Conservation (phyloP, 2,329 filamentous ascomycete genomes). For the Atkinsonella texensis region DNA sequence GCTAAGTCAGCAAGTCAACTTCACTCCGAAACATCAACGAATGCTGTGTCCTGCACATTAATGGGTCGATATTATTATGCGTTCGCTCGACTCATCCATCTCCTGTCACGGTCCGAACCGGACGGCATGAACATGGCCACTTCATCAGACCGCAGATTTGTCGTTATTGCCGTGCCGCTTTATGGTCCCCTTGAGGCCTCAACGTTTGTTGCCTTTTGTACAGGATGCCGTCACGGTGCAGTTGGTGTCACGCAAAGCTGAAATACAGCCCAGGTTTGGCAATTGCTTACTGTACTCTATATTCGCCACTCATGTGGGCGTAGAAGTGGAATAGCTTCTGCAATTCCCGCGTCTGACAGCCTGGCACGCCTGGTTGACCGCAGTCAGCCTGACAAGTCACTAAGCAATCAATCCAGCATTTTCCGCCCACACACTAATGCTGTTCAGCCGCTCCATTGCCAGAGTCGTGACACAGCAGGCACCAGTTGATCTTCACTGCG, state of each 20-base stretch:
- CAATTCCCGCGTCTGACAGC: neutral
- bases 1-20: too few relatives aligned
- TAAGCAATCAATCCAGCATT: neutral
- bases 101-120: neutral
- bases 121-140: neutral
- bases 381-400: neutral
- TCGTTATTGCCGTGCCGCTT: too few relatives aligned
- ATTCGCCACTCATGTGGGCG: neutral
- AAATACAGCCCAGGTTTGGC: neutral
- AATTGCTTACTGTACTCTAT: neutral
- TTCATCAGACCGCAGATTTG: neutral
- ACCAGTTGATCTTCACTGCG: neutral
- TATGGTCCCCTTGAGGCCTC: too few relatives aligned
- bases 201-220: neutral
- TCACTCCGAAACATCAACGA: neutral
- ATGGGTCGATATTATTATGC: neutral
- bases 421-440: neutral
- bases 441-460: neutral
- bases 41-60: neutral
- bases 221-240: neutral
- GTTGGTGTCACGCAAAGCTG: neutral
- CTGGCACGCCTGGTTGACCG: too few relatives aligned
- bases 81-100: neutral
- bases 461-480: neutral
- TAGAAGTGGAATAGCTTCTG: too few relatives aligned